Evolutionary conservation across 176 grass and related monocot species (phyloP), one percentile per base, ranked within the genome.

Genomic region (Poa pratensis): DNA sequence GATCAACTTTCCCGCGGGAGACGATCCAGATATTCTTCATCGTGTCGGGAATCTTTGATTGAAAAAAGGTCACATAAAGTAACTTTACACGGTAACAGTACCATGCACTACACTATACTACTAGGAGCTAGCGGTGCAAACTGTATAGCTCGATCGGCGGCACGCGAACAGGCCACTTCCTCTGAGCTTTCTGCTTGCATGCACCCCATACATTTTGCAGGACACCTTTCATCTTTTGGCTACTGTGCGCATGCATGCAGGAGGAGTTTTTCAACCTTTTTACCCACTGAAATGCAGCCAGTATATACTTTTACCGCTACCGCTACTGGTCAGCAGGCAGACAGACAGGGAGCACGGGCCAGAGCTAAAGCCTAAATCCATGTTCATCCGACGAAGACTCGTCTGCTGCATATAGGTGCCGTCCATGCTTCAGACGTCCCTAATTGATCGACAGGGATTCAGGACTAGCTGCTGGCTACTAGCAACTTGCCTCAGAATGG

Each of bases 321-420:
- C 26, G 53, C 68, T 19, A 4, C 67, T 20, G 66, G 20, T 66
- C 40, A 43, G 67, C 68, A 71, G 68, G 69, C 40, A 46, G 68
- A 5, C 28, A 37, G 35, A 4, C n/a, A 20, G 24, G 28, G 17
- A 14, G 26, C 26, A 50, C 22, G 39, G 23, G 54, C 40, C 69
- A 73, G 81, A 74, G 4, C 48, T 32, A 83, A 83, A 83, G 69
- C 81, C 81, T 74, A 83, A 49, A 74, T 34, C 37, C 54, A 74
- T 1, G 81, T 24, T 61, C 51, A 58, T 82, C 66, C 18, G 69
- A 73, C 15, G 34, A 53, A 49, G 79, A 82, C 45, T 37, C 26
- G 32, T 68, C 79, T 51, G 45, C 27, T 15, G 24, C 59, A 20
- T 66, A 14, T 66, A 26, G 10, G 79, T 43, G 22, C 28, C 5